A percentile compares a stretch with the other conserved stretches of the same genome.
These are phyloP conservation scores for Acorus gramineus DNA, from an alignment of 106 monocot genomes.

Conservation along the genomic window DNA sequence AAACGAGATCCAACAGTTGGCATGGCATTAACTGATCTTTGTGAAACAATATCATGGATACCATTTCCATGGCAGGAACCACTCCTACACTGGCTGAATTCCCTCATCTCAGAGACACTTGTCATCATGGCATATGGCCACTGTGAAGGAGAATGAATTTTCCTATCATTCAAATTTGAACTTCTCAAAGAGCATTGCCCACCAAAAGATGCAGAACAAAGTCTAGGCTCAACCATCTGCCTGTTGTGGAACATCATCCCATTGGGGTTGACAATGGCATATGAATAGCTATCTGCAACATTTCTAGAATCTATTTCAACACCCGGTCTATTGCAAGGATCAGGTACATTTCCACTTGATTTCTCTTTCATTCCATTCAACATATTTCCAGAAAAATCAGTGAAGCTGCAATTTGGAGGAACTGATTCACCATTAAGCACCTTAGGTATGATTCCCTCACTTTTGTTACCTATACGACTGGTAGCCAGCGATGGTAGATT, in stretches of 20 bases:
- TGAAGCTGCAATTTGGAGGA: constrained; percentile 17
- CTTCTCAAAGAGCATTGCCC: constrained; percentile 3
- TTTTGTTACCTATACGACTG: constrained; percentile 18
- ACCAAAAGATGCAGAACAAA: not conserved
- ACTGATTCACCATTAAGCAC: constrained; percentile 14
- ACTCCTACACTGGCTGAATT: constrained; percentile 15
- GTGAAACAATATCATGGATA: constrained; percentile 6
- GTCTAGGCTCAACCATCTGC: constrained; percentile 6
- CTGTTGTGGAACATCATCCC: constrained; percentile 13
- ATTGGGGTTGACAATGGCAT: not conserved
- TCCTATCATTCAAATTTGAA: constrained; percentile 7
- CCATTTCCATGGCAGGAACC: not conserved
- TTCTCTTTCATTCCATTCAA: constrained; percentile 12
- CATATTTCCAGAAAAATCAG: constrained; percentile 7
- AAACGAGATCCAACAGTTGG: constrained; percentile 4
- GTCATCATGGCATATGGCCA: constrained; percentile 4
- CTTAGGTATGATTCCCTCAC: constrained; percentile 14
- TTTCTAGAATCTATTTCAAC: constrained; percentile 8
- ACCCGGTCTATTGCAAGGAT: constrained; percentile 8
- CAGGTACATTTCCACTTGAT: constrained; percentile 3
- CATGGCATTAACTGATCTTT: constrained; percentile 11
- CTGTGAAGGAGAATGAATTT: constrained; percentile 5
- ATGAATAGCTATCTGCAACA: constrained; percentile 14
- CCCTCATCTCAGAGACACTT: constrained; percentile 10
- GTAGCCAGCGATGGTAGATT: constrained; percentile 22